phyloP scores from a whole-genome alignment of 2,329 filamentous ascomycete species.

The Mycosphaerelloides madeirae region DNA sequence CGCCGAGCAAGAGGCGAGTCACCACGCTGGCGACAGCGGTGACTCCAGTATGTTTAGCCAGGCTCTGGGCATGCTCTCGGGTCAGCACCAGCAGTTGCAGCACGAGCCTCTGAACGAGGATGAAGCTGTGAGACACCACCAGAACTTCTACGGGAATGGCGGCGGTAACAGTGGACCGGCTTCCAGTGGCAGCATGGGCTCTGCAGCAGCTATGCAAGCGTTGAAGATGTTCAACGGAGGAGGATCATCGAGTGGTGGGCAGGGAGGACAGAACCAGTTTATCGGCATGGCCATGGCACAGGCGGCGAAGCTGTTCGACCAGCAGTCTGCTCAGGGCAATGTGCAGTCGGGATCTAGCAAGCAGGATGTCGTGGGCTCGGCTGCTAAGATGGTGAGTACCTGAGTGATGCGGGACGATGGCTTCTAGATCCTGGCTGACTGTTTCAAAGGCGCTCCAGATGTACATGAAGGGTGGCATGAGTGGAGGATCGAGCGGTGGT shows the following conservation, averaged over 20 bases:
- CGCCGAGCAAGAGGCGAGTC: slow-evolving; percentile 52
- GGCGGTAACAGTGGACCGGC: slow-evolving; percentile 45
- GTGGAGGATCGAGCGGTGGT: slow-evolving; percentile 36
- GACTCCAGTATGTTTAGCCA: slow-evolving; percentile 52
- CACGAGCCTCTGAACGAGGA: slow-evolving; percentile 57
- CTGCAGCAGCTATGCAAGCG: slow-evolving; percentile 74
- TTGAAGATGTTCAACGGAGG: slow-evolving; percentile 64
- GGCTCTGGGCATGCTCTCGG: slow-evolving; percentile 52
- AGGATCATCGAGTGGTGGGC: slow-evolving; percentile 29
- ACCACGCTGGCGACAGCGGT: slow-evolving; percentile 49
- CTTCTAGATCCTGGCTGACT: too few species aligned
- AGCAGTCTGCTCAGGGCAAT: slow-evolving; percentile 54
- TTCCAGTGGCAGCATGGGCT: slow-evolving; percentile 50
- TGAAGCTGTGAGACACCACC: slow-evolving; percentile 68
- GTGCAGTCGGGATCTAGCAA: slow-evolving; percentile 60
- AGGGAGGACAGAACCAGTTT: slow-evolving; percentile 64
- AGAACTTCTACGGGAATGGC: slow-evolving; percentile 63
- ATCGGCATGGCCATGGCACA: slow-evolving; percentile 59
- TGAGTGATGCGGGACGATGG: too few species aligned
- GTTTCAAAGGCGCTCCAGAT: slow-evolving; percentile 90
- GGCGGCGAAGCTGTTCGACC: slow-evolving; percentile 69
- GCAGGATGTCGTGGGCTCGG: slow-evolving; percentile 71
- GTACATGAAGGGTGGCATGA: slow-evolving; percentile 72
- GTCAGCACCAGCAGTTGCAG: slow-evolving; percentile 48
- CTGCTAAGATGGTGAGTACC: slow-evolving; percentile 80